Percentiles rank a stretch among this genome's conserved stretches.
Conservation (phyloP, 2,329 filamentous ascomycete genomes). For the Arthrobotrys sinensis region DNA sequence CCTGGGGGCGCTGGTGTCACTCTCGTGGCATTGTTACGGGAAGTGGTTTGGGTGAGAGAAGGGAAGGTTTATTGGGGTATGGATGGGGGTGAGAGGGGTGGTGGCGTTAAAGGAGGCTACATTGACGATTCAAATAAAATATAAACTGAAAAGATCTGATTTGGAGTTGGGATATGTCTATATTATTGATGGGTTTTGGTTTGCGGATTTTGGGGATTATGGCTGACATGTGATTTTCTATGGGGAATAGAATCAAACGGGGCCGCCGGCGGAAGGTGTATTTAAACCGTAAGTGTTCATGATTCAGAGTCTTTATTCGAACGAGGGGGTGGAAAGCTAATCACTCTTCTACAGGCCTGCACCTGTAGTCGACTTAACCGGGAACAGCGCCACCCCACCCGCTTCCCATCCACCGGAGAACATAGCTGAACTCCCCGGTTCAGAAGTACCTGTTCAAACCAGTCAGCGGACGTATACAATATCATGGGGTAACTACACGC, state of each 20-base stretch:
- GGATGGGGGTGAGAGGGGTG: not conserved
- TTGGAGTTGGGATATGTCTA: not conserved
- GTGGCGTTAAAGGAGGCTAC: conserved; percentile 37
- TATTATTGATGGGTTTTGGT: no score
- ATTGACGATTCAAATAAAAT: conserved; percentile 52
- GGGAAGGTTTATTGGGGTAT: not conserved
- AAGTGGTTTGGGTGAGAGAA: conserved; percentile 38
- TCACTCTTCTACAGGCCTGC: not conserved
- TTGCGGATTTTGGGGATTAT: not conserved
- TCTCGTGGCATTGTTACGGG: conserved; percentile 16
- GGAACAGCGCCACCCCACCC: not conserved
- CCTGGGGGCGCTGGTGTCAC: conserved; percentile 17
- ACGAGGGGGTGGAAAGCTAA: not conserved
- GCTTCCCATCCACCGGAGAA: not conserved
- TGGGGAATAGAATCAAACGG: not conserved
- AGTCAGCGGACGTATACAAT: not conserved
- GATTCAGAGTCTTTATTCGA: not conserved
- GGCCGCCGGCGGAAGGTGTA: no score
- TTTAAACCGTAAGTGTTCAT: not conserved
- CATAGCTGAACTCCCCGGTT: not conserved
- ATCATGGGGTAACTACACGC: conserved; percentile 4
- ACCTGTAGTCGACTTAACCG: conserved; percentile 4
- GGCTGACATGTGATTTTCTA: not conserved
- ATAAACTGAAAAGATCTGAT: conserved; percentile 61
- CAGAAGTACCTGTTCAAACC: conserved; percentile 3